Base-by-base conservation (phyloP, 176 grass and related monocot species). In the Dendrocalamus sinicus region DNA sequence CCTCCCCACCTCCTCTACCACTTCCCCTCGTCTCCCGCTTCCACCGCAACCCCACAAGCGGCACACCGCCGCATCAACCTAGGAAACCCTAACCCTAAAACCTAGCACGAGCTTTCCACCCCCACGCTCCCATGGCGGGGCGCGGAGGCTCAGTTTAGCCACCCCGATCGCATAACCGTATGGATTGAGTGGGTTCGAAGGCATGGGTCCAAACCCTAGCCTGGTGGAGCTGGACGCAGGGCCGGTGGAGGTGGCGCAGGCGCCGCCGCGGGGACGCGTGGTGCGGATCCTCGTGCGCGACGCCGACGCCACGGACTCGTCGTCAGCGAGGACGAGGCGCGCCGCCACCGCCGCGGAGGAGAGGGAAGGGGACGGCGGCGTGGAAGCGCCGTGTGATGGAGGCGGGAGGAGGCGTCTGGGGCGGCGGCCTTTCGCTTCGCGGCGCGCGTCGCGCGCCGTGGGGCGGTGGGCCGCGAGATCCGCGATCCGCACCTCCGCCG, bases 241-340 rank as follows among this genome's bases (percentile, higher is more conserved):
- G 48, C 69, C 37, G 48, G 52, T 32, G 22, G 57, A 11, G 22
- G 51, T 7, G 37, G 39, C 50, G 46, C 35, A 17, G 41, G 67
- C 44, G 68, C 57, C 46, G 2, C 57, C 40, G 22, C 52, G 84
- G 59, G 55, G 53, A 10, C 89, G 85, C 53, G 86, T 91, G 23
- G 80, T 97, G 76, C 89, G 95, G 60, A 91, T 97, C 67, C 60
- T 88, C 62, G 90, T 97, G 40, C 81, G 72, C 65, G 95, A 97
- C 69, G 92, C 69, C 30, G 95, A 95, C 12, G 95, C 95, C 26
- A 97, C 95, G 6, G 92, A 97, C 70, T 97, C 95, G 23, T 97
- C 95, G 10, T 97, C 95, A 93, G 92, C 74, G 95, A 97, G 46
- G 95, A 95, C 41, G 95, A 94, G 37, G 51, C 72, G 4, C 72